Evolutionary conservation across 306 rosid species (phyloP).

Genomic region (barrel medic (Medicago truncatula)): MtrunA17r5.0-ANR NC_053049.1:34264001-34264500

Average conservation of each 20-base stretch:
- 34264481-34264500: slow-evolving; percentile 52
- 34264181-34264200: too few relatives aligned
- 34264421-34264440: slow-evolving; percentile 56
- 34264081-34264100: neutral
- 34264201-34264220: too few relatives aligned
- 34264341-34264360: neutral
- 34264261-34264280: neutral
- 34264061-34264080: slow-evolving; percentile 20
- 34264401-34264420: slow-evolving; percentile 62
- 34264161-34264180: neutral
- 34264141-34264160: neutral
- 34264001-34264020: neutral
- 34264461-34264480: slow-evolving; percentile 46
- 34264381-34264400: slow-evolving; percentile 53
- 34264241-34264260: neutral
- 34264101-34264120: neutral
- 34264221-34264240: too few relatives aligned
- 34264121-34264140: neutral
- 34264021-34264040: neutral
- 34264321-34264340: neutral
- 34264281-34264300: neutral
- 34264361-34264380: neutral
- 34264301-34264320: neutral
- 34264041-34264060: neutral
- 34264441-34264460: slow-evolving; percentile 63